Evolutionary conservation across 2,329 filamentous ascomycete species (phyloP).

Genomic region (Pestalotiopsis sp.): DNA sequence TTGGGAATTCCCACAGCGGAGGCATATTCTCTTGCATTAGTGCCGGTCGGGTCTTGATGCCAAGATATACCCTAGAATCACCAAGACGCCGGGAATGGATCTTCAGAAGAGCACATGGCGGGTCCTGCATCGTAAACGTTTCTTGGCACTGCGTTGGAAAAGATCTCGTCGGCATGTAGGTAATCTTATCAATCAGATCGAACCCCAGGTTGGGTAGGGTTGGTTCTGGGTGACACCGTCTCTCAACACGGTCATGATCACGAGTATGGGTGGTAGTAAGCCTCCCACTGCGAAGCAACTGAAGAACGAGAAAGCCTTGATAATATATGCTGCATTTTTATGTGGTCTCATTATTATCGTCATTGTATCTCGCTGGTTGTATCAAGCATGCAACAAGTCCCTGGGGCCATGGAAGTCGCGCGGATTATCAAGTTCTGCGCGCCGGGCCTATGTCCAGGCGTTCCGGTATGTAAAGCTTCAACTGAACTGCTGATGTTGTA

Average conservation of each 20-base stretch:
- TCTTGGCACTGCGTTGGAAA: background rate
- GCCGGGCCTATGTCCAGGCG: background rate
- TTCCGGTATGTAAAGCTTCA: background rate
- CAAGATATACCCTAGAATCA: background rate
- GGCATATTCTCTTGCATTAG: background rate
- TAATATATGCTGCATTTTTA: background rate
- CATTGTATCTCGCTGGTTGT: background rate
- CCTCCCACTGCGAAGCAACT: background rate
- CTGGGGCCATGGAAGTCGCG: background rate
- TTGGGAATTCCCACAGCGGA: background rate
- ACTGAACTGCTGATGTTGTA: rapidly evolving
- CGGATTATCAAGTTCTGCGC: background rate
- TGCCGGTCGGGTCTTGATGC: background rate
- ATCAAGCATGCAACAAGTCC: background rate
- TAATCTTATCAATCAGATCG: background rate
- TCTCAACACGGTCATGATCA: background rate
- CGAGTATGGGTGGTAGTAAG: background rate
- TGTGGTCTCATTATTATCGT: background rate
- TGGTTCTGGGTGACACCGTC: background rate
- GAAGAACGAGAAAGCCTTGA: background rate
- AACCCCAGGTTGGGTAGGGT: background rate
- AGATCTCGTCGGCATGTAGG: too few relatives aligned
- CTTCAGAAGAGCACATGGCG: background rate
- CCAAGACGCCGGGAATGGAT: background rate
- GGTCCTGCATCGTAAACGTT: background rate